Percentiles rank a stretch among this genome's conserved stretches.
Evolutionary conservation across 805 yeast genomes (phyloP).

Genomic region (Kodamaea lidongshanica): DNA sequence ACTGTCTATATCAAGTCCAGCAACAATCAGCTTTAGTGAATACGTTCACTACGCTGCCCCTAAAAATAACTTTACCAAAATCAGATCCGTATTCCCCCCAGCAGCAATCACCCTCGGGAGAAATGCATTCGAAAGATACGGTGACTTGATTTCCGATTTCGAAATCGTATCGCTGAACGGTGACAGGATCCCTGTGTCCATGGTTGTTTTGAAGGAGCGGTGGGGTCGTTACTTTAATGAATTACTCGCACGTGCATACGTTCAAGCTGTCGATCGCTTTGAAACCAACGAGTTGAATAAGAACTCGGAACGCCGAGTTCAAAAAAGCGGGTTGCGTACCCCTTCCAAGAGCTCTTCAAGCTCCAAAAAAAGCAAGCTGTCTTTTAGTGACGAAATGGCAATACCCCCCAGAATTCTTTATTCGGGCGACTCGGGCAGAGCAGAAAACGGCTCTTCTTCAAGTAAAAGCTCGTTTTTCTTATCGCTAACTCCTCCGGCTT

Average conservation of each 20-base stretch:
- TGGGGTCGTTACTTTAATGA: conserved; percentile 73
- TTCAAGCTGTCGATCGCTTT: conserved; percentile 45
- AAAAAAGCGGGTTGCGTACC: conserved; percentile 3
- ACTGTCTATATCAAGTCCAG: conserved; percentile 17
- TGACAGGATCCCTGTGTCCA: conserved; percentile 56
- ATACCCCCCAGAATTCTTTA: conserved; percentile 5
- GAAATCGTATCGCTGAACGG: conserved; percentile 69
- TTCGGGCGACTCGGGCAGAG: neutral
- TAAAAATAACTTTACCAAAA: conserved; percentile 56
- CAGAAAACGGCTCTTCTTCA: conserved; percentile 1
- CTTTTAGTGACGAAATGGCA: conserved; percentile 1
- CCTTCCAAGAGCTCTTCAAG: conserved; percentile 3
- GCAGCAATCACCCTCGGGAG: conserved; percentile 74
- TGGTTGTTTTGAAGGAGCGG: conserved; percentile 56
- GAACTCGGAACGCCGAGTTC: neutral
- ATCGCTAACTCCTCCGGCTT: conserved; percentile 18
- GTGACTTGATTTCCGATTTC: conserved; percentile 60
- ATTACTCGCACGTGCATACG: conserved; percentile 57
- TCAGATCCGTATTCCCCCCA: conserved; percentile 66
- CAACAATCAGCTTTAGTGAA: conserved; percentile 49
- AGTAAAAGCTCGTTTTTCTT: conserved; percentile 6
- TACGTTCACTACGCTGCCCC: conserved; percentile 76
- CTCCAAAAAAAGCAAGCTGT: conserved; percentile 5
- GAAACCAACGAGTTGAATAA: conserved; percentile 19
- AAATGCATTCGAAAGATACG: conserved; percentile 64